Conservation (phyloP, 306 rosid genomes). For the Carpinus fangiana region DNA sequence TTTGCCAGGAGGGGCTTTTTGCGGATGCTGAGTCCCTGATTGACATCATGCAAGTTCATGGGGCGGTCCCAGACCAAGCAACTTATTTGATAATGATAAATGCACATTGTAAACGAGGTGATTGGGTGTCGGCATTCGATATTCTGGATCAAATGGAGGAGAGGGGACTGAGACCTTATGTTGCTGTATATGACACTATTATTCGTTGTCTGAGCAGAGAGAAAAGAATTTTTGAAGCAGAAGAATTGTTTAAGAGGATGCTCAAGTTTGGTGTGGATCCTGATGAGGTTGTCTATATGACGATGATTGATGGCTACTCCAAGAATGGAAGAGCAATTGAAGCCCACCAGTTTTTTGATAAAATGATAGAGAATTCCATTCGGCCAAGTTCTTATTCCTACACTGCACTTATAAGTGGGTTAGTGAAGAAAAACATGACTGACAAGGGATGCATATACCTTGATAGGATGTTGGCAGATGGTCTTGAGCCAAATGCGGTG, state of each 20-base stretch:
- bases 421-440: constrained; percentile 42
- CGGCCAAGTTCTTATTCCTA: constrained; percentile 42
- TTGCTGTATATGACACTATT: constrained; percentile 44
- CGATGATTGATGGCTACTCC: constrained; percentile 43
- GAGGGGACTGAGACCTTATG: constrained; percentile 34
- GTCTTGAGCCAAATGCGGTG: constrained; percentile 36
- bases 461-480: constrained; percentile 43
- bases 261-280: constrained; percentile 46
- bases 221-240: constrained; percentile 39
- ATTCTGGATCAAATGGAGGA: constrained; percentile 29
- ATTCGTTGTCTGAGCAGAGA: constrained; percentile 36
- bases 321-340: constrained; percentile 38
- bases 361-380: constrained; percentile 42
- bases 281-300: constrained; percentile 33
- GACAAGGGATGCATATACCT: constrained; percentile 41
- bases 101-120: constrained; percentile 39
- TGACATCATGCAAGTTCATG: constrained; percentile 32
- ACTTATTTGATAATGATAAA: constrained; percentile 40
- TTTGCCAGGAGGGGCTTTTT: constrained; percentile 36
- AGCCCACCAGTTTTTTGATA: constrained; percentile 40
- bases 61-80: constrained; percentile 33
- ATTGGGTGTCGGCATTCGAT: constrained; percentile 24
- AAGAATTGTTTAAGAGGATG: constrained; percentile 45
- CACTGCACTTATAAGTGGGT: constrained; percentile 44
- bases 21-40: constrained; percentile 36